Conservation (phyloP, 345 rosid genomes). For the Gynandropsis gynandra region DNA sequence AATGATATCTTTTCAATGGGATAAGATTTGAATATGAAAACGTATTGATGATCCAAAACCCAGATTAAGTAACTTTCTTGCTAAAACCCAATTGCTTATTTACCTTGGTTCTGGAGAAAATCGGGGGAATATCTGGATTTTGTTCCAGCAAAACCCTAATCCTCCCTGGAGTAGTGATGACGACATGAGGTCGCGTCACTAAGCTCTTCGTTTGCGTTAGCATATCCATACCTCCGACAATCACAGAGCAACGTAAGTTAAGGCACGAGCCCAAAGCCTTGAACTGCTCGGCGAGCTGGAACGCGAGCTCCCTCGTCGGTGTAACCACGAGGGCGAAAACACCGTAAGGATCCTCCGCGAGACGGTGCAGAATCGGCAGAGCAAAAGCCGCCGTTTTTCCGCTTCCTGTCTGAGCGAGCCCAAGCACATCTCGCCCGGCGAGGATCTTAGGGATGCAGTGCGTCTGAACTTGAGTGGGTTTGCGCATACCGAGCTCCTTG, state of each 20-base stretch:
- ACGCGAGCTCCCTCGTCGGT: conserved; percentile 95
- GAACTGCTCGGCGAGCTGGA: conserved; percentile 91
- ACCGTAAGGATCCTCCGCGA: conserved; percentile 81
- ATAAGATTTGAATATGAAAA: too few relatives aligned
- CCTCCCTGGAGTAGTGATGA: conserved; percentile 87
- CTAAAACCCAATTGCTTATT: background rate
- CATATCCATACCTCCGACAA: conserved; percentile 93
- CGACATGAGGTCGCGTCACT: conserved; percentile 69
- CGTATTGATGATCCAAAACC: too few relatives aligned
- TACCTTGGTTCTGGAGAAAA: conserved; percentile 82
- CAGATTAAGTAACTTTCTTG: too few relatives aligned
- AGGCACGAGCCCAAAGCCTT: conserved; percentile 80
- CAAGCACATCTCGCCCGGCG: conserved; percentile 66
- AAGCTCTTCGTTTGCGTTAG: conserved; percentile 59
- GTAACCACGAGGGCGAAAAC: conserved; percentile 73
- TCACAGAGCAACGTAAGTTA: conserved; percentile 70
- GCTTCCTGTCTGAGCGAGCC: conserved; percentile 88
- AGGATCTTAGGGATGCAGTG: conserved; percentile 80
- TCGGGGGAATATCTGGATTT: conserved; percentile 69
- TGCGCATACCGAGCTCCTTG: conserved; percentile 77
- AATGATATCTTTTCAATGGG: background rate
- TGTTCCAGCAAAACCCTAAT: conserved; percentile 72
- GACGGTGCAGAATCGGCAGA: conserved; percentile 71
- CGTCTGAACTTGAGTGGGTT: conserved; percentile 75
- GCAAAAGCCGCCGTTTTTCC: conserved; percentile 97